Base-by-base conservation (phyloP, 495 filamentous ascomycete species). In the Trichoderma asperelloides region DNA sequence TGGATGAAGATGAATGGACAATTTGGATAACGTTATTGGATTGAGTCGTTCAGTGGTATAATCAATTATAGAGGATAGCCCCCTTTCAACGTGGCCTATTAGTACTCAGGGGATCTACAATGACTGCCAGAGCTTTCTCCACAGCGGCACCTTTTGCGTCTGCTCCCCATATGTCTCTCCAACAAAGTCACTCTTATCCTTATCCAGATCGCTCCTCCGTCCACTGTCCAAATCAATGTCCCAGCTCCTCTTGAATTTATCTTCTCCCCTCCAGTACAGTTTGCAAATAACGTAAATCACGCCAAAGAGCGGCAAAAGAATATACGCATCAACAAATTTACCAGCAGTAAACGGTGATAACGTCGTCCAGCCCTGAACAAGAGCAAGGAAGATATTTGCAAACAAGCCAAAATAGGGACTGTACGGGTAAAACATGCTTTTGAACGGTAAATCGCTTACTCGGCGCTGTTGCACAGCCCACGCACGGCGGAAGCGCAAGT, bases 251-350 rank as follows among this genome's bases (percentile, higher is more conserved):
- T 65, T 65, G 64, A 49, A 49, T 7, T 6, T 23, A 30, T 65
- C 64, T 6, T 43, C 16, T 18, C 64, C 41, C 18, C 64, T 47
- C 64, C 64, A 65, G 21, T 47, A 45, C 21, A 88, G 64, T 71
- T 89, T 90, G 66, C 84, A 89, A 0, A 72, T 81, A 2, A 84
- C 30, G 62, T 82, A 85, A 62, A 90, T 85, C 8, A 89, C 66
- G 11, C 78, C 77, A 68, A 89, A 91, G 0, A 91, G 80, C 3
- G 87, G 87, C 23, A 91, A 69, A 7, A 90, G 72, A 67, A 91
- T 86, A 71, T 91, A 91, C 27, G 84, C 86, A 64, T 88, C 83
- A 15, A 91, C 85, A 70, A 91, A 89, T 27, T 81, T 78, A 2
- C 80, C 81, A 2, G 80, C 81, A 47, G 80, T 80, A 66, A 86